Percentiles rank a stretch among this genome's conserved stretches.
phyloP scores from a whole-genome alignment of 345 rosid species.

The Leavenworthia alabamica region DNA sequence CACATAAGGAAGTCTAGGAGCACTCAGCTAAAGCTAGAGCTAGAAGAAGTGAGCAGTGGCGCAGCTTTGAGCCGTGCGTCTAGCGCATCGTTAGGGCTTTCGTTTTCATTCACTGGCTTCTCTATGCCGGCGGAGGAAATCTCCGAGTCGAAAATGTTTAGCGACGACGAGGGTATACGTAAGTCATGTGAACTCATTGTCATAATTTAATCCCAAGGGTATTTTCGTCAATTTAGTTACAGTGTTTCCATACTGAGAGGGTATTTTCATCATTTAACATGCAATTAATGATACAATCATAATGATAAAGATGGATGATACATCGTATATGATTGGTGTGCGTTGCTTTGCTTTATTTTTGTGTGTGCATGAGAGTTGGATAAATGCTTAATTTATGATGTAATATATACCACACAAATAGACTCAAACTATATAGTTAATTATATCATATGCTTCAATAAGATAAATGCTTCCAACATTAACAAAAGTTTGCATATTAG shows the following conservation, averaged over 20 bases:
- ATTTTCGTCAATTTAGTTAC: not conserved
- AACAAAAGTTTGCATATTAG: not conserved
- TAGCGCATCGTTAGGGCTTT: constrained; percentile 84
- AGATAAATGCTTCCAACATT: not conserved
- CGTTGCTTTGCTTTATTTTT: constrained; percentile 24
- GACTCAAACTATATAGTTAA: not conserved
- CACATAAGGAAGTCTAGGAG: constrained; percentile 88
- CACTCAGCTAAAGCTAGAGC: constrained; percentile 62
- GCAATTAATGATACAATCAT: constrained; percentile 11
- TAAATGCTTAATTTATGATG: not conserved
- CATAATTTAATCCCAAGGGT: not conserved
- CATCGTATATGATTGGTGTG: constrained; percentile 31
- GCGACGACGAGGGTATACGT: constrained; percentile 93
- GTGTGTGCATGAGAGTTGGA: constrained; percentile 14
- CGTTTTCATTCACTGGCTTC: constrained; percentile 96
- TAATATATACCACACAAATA: not conserved
- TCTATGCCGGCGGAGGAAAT: constrained; percentile 74
- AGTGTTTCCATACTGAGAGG: constrained; percentile 6
- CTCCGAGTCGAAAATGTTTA: constrained; percentile 68
- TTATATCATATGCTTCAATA: not conserved
- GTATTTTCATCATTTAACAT: constrained; percentile 8
- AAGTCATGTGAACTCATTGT: constrained; percentile 34
- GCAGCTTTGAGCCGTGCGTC: constrained; percentile 94
- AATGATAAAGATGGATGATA: constrained; percentile 25
- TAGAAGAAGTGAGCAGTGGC: constrained; percentile 75